Conservation (phyloP, 2,329 filamentous ascomycete genomes). For the Orbilia quercus region DNA sequence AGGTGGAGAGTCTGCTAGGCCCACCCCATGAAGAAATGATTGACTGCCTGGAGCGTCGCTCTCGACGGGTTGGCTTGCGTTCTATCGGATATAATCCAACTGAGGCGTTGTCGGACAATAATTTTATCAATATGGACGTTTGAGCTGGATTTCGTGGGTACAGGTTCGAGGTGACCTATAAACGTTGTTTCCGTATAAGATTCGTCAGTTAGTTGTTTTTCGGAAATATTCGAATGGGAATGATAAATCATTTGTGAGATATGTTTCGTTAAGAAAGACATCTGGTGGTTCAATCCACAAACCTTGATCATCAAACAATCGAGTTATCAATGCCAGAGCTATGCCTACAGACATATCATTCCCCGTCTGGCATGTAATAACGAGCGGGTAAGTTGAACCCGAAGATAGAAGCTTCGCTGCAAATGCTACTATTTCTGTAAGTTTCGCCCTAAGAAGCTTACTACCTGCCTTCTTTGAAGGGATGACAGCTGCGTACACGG, state of each 20-base stretch:
- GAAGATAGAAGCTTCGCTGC: slow-evolving; percentile 62
- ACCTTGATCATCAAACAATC: slow-evolving; percentile 76
- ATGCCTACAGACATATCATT: slow-evolving; percentile 83
- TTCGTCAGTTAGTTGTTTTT: slow-evolving; percentile 4
- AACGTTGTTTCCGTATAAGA: slow-evolving; percentile 18
- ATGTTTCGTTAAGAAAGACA: slow-evolving; percentile 40
- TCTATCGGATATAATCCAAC: slow-evolving; percentile 82
- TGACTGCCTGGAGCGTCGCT: slow-evolving; percentile 88
- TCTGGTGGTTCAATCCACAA: slow-evolving; percentile 58
- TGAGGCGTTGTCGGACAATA: slow-evolving; percentile 79
- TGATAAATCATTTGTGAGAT: no score
- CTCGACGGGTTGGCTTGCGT: slow-evolving; percentile 85
- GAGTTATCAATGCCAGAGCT: slow-evolving; percentile 79
- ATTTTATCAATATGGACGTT: slow-evolving; percentile 73
- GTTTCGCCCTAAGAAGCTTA: slow-evolving; percentile 78
- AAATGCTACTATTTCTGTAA: slow-evolving; percentile 73
- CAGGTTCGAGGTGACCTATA: slow-evolving; percentile 30
- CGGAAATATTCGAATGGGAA: background rate
- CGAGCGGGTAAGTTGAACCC: slow-evolving; percentile 60
- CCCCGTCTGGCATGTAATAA: slow-evolving; percentile 80
- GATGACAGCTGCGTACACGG: slow-evolving; percentile 63
- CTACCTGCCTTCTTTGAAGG: slow-evolving; percentile 81
- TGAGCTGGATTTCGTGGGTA: background rate
- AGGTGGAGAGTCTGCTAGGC: slow-evolving; percentile 2
- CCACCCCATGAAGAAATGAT: slow-evolving; percentile 79